A percentile compares a stretch with the other conserved stretches of the same genome.
Evolutionary conservation across 2,329 filamentous ascomycete species (phyloP).

Genomic region (Trichoderma cornu-damae): DNA sequence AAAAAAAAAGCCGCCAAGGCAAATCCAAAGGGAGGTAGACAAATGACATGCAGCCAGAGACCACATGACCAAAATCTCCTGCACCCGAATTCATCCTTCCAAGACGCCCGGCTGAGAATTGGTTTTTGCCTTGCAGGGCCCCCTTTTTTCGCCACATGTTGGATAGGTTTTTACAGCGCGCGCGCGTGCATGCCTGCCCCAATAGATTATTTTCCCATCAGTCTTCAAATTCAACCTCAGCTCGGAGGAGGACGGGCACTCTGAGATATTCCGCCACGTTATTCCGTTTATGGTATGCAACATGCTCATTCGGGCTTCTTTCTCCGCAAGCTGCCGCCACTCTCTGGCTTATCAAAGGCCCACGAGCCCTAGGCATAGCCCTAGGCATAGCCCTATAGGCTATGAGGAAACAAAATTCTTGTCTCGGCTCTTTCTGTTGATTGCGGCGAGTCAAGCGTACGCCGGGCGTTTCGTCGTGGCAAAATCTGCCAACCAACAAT

Average conservation of each 20-base stretch:
- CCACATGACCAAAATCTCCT: constrained; percentile 13
- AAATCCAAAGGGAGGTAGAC: not conserved
- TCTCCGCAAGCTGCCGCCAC: constrained; percentile 1
- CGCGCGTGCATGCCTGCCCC: constrained; percentile 1
- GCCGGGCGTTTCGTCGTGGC: not conserved
- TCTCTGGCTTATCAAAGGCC: not conserved
- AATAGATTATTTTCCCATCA: constrained; percentile 6
- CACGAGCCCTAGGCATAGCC: not conserved
- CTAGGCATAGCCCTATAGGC: not conserved
- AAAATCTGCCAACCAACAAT: not conserved
- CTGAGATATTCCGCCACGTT: constrained; percentile 7
- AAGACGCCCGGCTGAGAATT: constrained; percentile 3
- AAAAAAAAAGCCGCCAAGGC: not conserved
- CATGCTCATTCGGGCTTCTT: not conserved
- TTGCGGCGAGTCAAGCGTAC: constrained; percentile 11
- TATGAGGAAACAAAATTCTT: not conserved
- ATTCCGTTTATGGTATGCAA: not conserved
- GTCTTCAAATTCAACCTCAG: constrained; percentile 10
- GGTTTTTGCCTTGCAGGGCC: not conserved
- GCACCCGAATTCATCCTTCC: constrained; percentile 6
- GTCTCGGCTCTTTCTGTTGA: not conserved
- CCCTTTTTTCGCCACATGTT: not conserved
- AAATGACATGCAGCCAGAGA: not conserved
- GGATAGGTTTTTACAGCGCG: not conserved
- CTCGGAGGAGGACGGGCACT: constrained; percentile 3